These are phyloP conservation scores for Phialophora expanda DNA, from an alignment of 2,329 filamentous ascomycete genomes.

Conservation along the genomic window DNA sequence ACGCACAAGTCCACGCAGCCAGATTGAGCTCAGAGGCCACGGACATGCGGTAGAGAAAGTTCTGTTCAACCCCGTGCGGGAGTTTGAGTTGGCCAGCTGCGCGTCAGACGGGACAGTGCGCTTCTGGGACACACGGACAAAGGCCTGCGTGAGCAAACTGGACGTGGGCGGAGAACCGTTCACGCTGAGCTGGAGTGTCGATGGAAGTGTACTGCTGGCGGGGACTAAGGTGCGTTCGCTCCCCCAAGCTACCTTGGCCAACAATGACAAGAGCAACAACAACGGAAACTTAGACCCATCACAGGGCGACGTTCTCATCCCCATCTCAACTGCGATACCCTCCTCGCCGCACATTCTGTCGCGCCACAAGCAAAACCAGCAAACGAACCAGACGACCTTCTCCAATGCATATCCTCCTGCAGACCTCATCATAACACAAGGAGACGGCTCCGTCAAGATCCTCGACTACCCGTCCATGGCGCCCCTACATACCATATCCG, in stretches of 20 bases:
- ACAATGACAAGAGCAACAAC: neutral
- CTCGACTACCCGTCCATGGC: constrained; percentile 54
- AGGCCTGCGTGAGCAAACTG: constrained; percentile 54
- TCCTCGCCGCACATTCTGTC: constrained; percentile 49
- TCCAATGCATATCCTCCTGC: constrained; percentile 51
- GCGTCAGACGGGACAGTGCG: constrained; percentile 56
- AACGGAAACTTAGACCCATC: constrained; percentile 14
- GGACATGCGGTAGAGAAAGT: constrained; percentile 55
- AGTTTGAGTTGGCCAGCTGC: constrained; percentile 57
- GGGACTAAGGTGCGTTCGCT: constrained; percentile 53
- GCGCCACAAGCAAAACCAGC: constrained; percentile 52
- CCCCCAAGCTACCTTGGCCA: neutral
- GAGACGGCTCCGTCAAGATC: constrained; percentile 56
- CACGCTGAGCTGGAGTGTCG: constrained; percentile 55
- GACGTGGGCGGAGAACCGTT: constrained; percentile 58
- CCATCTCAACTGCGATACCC: constrained; percentile 50
- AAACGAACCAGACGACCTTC: constrained; percentile 57
- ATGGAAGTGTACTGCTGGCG: constrained; percentile 54
- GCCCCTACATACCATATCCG: constrained; percentile 52
- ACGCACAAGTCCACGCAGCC: constrained; percentile 53
- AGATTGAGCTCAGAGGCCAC: constrained; percentile 56
- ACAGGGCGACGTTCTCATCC: constrained; percentile 55
- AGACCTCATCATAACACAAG: constrained; percentile 59
- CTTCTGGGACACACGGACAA: constrained; percentile 58
- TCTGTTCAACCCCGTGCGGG: constrained; percentile 55